Percentiles rank a stretch among this genome's conserved stretches.
Evolutionary conservation across 345 rosid genomes (phyloP).

Genomic region (Sisymbrium irio): DNA sequence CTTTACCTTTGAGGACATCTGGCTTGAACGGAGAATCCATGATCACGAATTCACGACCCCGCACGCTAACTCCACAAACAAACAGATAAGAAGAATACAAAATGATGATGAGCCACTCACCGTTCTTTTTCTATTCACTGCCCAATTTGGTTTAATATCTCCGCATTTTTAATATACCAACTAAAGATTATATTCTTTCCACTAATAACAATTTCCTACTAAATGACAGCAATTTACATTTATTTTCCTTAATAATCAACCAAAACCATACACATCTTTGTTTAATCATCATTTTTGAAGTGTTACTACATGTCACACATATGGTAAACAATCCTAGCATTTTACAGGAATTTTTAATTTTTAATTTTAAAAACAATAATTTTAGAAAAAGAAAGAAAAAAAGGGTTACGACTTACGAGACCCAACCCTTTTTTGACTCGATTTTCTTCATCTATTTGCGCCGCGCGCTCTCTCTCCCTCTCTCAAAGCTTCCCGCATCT

Average conservation of each 20-base stretch:
- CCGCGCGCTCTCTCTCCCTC: conserved; percentile 24
- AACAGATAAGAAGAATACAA: background rate
- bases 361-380: background rate
- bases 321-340: no score
- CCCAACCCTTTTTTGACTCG: background rate
- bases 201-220: background rate
- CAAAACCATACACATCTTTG: no score
- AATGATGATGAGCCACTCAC: background rate
- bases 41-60: background rate
- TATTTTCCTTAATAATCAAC: background rate
- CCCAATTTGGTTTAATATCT: background rate
- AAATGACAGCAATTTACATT: background rate
- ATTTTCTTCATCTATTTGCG: conserved; percentile 11
- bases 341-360: no score
- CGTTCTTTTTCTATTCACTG: background rate
- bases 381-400: background rate
- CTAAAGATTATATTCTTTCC: no score
- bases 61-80: background rate
- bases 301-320: no score
- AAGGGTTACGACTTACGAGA: background rate
- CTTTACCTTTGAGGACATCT: conserved; percentile 52
- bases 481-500: background rate
- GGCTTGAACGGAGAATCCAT: conserved; percentile 76
- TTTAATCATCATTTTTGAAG: no score
- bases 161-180: no score